Evolutionary conservation across 2,329 filamentous ascomycete genomes (phyloP), one percentile per base, ranked within the genome.

Genomic region (Chrysosphaeria jannelii): DNA sequence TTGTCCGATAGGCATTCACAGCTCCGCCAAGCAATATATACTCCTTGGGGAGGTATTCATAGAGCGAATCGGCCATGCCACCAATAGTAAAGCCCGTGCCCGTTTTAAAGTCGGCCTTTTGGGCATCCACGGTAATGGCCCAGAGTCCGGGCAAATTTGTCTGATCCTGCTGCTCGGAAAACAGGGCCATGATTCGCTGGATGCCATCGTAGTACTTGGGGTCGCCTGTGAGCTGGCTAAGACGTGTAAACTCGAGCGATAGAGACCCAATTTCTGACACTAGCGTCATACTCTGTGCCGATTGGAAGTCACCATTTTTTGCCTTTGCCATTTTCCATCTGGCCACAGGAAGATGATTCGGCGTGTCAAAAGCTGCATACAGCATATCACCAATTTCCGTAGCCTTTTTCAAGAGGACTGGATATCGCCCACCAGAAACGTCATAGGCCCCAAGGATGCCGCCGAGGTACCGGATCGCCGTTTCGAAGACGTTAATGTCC

Each of bases 371-470:
- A 12, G 45, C 49, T 13, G 45, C 39, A 31, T 55, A 53, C 8
- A 61, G 45, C 41, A 56, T 49, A 27, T 60, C 46, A 22, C 48
- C 55, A 9, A 60, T 39, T 37, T 59, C 53, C 14, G 49, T 33
- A 1, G 53, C 52, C 36, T 60, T 60, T 23, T 38, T 35, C 11
- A 57, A 43, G 13, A 61, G 39, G 29, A 14, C 15, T 14, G 28
- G 28, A 30, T 49, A 46, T 59, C 69, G 11, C n/a, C 23, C 23
- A 8, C 16, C 23, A 10, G 18, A 20, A 17, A 74, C 38, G 35
- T 72, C 67, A 35, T 70, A 70, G 1, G 67, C 66, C 9, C 58
- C 55, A 25, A 74, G 35, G 25, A 72, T 50, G 1, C 67, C 66
- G 8, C 67, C 67, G 0, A 74, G 50, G 35, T 72, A 72, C 20